Base-by-base conservation (phyloP, 1,284 basidiomycete species). In the Puccinia novopanici region DNA sequence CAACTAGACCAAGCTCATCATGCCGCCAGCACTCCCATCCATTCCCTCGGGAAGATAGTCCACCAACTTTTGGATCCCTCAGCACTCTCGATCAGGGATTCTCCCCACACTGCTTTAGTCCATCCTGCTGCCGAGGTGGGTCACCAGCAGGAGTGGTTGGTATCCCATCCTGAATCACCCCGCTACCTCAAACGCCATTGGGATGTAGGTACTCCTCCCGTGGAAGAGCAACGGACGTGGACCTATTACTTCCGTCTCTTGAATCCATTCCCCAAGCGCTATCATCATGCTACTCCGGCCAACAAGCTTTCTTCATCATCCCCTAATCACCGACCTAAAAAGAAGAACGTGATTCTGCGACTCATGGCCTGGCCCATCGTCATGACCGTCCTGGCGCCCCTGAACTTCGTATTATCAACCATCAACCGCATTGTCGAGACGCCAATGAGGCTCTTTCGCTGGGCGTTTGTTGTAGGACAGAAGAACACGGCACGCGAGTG, bases 21-120 rank as follows among this genome's bases (percentile, higher is more conserved):
- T 2, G 4, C 61, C 37, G 19, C 61, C 37, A 34, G 37, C 22
- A 40, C 61, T 17, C 61, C 61, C 1, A 63, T 63, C 61, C 61
- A 63, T 40, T 63, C 61, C 34, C 61, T 63, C 6, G 61, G 61
- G 2, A 63, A 63, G 61, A 63, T 63, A 34, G 61, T 63, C 61
- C 34, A 63, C 61, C 34, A 40, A n/a, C 37, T 63, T 27, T 37
- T 63, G 9, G 61, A 63, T 3, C 30, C 59, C 0, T 57, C 55
- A 6, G 2, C 57, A 13, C 57, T 34, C 15, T 27, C 30, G 8
- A 17, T 27, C 57, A 34, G 12, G 0, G 30, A 12, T 48, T 48
- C 45, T 48, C 17, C 45, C 45, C 2, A 9, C 45, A 34, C 34
- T 34, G 34, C 34, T 34, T 34, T 4, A 34, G 34, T 34, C 34